These are phyloP conservation scores for Neonectria magnoliae DNA, from an alignment of 2,329 filamentous ascomycete genomes.

Conservation along the genomic window DNA sequence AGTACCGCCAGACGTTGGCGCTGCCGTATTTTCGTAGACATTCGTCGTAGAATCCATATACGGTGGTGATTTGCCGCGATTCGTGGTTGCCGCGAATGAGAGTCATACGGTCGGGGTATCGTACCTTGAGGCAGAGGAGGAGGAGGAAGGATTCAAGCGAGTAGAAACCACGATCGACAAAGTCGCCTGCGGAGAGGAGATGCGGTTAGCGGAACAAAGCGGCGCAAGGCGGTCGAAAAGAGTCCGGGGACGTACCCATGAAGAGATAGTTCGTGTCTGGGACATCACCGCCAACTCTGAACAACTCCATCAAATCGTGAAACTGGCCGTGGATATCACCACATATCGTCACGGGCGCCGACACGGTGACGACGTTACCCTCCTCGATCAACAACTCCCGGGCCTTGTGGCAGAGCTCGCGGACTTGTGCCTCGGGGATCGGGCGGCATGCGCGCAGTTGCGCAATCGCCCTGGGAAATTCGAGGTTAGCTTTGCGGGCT, in stretches of 20 bases:
- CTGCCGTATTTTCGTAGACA: slow-evolving; percentile 95
- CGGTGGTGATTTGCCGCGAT: slow-evolving; percentile 94
- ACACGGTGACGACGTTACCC: slow-evolving; percentile 94
- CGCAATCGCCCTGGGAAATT: slow-evolving; percentile 79
- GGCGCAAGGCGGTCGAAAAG: slow-evolving; percentile 1
- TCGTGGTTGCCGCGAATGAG: slow-evolving; percentile 96
- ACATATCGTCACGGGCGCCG: slow-evolving; percentile 97
- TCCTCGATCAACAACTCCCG: slow-evolving; percentile 96
- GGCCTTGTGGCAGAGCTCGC: slow-evolving; percentile 97
- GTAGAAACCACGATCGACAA: slow-evolving; percentile 98
- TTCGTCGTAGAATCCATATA: slow-evolving; percentile 98
- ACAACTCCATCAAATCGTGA: slow-evolving; percentile 96
- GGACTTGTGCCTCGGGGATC: slow-evolving; percentile 94
- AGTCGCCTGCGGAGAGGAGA: slow-evolving; percentile 72
- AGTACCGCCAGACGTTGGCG: slow-evolving; percentile 96
- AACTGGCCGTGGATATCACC: slow-evolving; percentile 98
- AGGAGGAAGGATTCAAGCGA: slow-evolving; percentile 96
- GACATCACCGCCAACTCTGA: slow-evolving; percentile 90
- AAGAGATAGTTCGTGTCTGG: slow-evolving; percentile 97
- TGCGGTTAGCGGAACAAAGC: slow-evolving; percentile 24
- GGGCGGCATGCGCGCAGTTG: slow-evolving; percentile 95
- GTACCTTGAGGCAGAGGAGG: slow-evolving; percentile 93
- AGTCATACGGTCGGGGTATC: slow-evolving; percentile 97
- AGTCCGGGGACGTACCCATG: slow-evolving; percentile 73
- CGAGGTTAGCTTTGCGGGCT: slow-evolving; percentile 22